These are phyloP conservation scores for Linnemannia elongata DNA, from an alignment of 192 early-diverging fungal species.

Conservation along the genomic window DNA sequence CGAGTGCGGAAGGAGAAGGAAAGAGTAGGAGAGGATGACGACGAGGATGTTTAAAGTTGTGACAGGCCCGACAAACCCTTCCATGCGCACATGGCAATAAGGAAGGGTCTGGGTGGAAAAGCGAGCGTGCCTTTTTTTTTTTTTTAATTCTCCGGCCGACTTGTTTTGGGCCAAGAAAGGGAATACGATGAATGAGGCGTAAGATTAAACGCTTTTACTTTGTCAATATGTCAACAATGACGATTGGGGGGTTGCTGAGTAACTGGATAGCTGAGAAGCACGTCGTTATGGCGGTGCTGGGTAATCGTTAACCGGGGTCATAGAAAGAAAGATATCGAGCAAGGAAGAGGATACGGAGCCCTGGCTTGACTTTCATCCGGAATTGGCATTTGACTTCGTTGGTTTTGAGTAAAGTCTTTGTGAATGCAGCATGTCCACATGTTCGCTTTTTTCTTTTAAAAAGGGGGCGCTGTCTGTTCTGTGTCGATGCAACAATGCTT, in stretches of 20 bases:
- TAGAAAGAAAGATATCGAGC: too few species aligned
- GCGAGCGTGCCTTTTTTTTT: too few species aligned
- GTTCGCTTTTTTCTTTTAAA: background rate
- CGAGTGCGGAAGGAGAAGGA: background rate
- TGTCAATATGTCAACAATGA: background rate
- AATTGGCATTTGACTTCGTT: background rate
- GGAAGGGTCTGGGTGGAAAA: background rate
- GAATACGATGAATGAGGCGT: too few species aligned
- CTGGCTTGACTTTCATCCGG: background rate
- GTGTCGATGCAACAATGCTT: background rate
- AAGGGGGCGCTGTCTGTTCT: background rate
- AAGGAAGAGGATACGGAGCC: background rate
- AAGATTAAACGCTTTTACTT: background rate
- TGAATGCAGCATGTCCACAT: background rate
- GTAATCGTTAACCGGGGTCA: too few species aligned
- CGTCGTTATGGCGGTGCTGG: background rate
- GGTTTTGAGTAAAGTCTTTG: background rate
- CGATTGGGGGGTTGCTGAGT: background rate
- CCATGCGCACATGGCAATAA: background rate
- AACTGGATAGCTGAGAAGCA: background rate
- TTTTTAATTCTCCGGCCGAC: too few species aligned
- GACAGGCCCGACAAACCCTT: background rate
- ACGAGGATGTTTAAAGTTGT: background rate
- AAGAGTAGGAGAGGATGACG: background rate
- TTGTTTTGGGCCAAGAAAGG: too few species aligned